Evolutionary conservation across 208 protist species (phyloP).

Genomic region (Acanthamoeba divionensis): DNA sequence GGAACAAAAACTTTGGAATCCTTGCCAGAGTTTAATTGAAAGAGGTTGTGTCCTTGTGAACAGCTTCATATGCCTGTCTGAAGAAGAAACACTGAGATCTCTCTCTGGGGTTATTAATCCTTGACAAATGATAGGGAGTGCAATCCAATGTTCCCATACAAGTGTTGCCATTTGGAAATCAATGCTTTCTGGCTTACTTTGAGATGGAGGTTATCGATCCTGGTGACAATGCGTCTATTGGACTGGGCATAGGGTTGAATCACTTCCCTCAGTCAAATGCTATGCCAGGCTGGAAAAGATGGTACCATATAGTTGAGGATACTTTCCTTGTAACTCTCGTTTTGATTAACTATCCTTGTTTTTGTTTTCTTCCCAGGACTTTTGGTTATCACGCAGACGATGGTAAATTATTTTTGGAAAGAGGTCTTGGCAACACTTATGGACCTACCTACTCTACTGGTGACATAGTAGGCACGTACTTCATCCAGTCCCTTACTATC

Average conservation of each 20-base stretch:
- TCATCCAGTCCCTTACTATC: neutral
- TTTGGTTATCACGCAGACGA: constrained; percentile 49
- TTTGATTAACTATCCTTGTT: no score
- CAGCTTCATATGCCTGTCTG: neutral
- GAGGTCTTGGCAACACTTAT: neutral
- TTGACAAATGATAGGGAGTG: neutral
- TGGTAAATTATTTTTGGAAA: neutral
- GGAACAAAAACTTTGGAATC: neutral
- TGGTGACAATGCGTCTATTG: neutral
- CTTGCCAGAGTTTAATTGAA: neutral
- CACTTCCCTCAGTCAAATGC: neutral
- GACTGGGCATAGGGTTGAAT: neutral
- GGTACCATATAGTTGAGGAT: neutral
- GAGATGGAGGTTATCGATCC: constrained; percentile 10
- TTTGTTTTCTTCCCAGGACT: neutral
- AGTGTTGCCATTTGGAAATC: neutral
- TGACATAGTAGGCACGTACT: neutral
- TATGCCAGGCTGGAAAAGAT: neutral
- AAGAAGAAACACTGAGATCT: no score
- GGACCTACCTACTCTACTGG: constrained; percentile 30
- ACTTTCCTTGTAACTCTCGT: neutral
- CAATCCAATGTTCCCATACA: constrained; percentile 22
- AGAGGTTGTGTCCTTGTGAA: neutral
- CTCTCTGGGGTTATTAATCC: neutral
- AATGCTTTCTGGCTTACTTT: constrained; percentile 1